Conservation (phyloP, 2,329 filamentous ascomycete genomes). For the Fusarium humuli region DNA sequence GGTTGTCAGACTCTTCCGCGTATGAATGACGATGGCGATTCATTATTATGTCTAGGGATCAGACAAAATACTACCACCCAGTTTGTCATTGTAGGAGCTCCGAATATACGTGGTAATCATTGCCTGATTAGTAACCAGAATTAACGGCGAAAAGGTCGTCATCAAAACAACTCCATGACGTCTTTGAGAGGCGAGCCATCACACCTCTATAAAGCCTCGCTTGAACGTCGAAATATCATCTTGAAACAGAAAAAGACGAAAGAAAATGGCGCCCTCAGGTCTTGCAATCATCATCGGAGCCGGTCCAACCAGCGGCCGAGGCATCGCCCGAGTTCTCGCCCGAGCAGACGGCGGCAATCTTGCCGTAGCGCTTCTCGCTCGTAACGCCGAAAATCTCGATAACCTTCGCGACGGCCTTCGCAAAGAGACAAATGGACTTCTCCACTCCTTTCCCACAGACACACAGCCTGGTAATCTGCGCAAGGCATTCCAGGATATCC, state of each 20-base stretch:
- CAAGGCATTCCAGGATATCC: constrained; percentile 52
- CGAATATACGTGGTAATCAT: not conserved
- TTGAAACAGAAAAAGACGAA: not conserved
- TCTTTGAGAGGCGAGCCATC: not conserved
- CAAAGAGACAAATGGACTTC: constrained; percentile 55
- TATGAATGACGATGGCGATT: too few species aligned
- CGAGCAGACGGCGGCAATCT: constrained; percentile 26
- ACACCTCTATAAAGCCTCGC: not conserved
- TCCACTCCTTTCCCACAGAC: constrained; percentile 34
- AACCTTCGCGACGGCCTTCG: constrained; percentile 55
- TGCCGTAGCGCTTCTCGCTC: constrained; percentile 35
- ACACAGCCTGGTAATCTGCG: constrained; percentile 20
- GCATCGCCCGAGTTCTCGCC: constrained; percentile 60
- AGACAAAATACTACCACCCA: too few species aligned
- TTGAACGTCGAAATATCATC: not conserved
- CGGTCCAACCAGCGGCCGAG: constrained; percentile 62
- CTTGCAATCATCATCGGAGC: constrained; percentile 65
- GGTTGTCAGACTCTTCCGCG: too few species aligned
- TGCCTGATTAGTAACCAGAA: not conserved
- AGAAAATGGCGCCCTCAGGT: constrained; percentile 58
- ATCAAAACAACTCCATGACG: constrained; percentile 5
- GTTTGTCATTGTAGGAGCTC: too few species aligned
- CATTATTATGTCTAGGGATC: too few species aligned
- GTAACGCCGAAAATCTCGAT: constrained; percentile 34
- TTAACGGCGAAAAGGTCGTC: constrained; percentile 12